Evolutionary conservation across 768 basidiomycete species (phyloP).

Genomic region (Megacollybia marginata): DNA sequence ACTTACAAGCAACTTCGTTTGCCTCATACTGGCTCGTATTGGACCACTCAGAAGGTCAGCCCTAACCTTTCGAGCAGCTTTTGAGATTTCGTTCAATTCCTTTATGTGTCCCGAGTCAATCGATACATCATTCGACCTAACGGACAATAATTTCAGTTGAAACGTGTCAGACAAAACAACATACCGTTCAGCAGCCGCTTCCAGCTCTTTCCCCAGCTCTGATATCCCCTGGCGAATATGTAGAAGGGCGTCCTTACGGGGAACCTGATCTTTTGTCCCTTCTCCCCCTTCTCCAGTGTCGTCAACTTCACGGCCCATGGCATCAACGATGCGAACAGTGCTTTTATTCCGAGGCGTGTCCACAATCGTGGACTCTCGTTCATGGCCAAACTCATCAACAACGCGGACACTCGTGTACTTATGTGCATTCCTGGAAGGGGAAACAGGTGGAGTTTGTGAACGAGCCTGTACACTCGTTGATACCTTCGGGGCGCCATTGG

Average conservation of each 20-base stretch:
- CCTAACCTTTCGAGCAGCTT: slow-evolving; percentile 42
- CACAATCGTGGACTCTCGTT: slow-evolving; percentile 16
- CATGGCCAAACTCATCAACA: slow-evolving; percentile 66
- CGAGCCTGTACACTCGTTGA: too few species aligned
- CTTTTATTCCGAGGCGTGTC: slow-evolving; percentile 25
- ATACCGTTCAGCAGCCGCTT: slow-evolving; percentile 49
- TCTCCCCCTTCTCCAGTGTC: slow-evolving; percentile 19
- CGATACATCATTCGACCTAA: slow-evolving; percentile 28
- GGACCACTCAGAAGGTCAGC: slow-evolving; percentile 30
- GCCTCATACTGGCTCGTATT: slow-evolving; percentile 26
- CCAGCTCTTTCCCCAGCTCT: slow-evolving; percentile 48
- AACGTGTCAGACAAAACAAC: background rate
- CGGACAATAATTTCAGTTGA: background rate
- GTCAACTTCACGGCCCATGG: slow-evolving; percentile 57
- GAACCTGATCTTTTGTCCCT: slow-evolving; percentile 8
- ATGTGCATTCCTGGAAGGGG: slow-evolving; percentile 24
- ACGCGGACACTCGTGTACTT: slow-evolving; percentile 51
- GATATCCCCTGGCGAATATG: slow-evolving; percentile 53
- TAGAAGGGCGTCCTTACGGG: slow-evolving; percentile 44
- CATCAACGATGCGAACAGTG: slow-evolving; percentile 56
- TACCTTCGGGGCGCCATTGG: background rate
- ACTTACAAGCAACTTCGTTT: background rate
- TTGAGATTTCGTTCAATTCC: slow-evolving; percentile 47
- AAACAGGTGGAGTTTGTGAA: slow-evolving; percentile 5
- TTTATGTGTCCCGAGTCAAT: slow-evolving; percentile 38